A percentile compares a stretch with the other conserved stretches of the same genome.
These are phyloP conservation scores for Trichoderma hamatum DNA, from an alignment of 2,329 filamentous ascomycete genomes.

Conservation along the genomic window DNA sequence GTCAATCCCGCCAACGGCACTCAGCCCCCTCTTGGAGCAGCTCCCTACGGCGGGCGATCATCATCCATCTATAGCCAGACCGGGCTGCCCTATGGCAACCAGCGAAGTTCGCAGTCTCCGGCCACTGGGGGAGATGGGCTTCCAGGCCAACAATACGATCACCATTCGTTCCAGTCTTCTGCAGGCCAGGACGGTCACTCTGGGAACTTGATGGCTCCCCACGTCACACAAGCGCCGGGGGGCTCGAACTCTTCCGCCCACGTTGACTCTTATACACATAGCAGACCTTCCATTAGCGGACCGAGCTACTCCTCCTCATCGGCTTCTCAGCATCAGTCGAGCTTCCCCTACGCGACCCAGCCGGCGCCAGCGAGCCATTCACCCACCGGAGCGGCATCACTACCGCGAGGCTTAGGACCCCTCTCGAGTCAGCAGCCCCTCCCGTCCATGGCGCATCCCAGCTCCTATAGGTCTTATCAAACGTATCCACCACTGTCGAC, in stretches of 20 bases:
- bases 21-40: conserved; percentile 36
- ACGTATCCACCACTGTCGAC: conserved; percentile 57
- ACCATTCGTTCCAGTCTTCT: conserved; percentile 63
- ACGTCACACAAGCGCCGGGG: conserved; percentile 49
- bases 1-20: conserved; percentile 51
- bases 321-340: conserved; percentile 51
- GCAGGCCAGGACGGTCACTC: conserved; percentile 41
- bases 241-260: conserved; percentile 57
- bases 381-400: conserved; percentile 47
- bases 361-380: conserved; percentile 49
- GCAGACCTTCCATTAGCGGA: conserved; percentile 59
- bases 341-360: conserved; percentile 47
- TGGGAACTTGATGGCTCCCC: conserved; percentile 35
- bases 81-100: conserved; percentile 46
- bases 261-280: conserved; percentile 58
- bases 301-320: conserved; percentile 62
- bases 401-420: conserved; percentile 45
- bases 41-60: conserved; percentile 36
- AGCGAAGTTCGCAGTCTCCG: conserved; percentile 50
- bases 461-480: conserved; percentile 53
- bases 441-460: conserved; percentile 51
- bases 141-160: conserved; percentile 68
- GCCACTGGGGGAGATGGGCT: conserved; percentile 62
- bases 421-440: conserved; percentile 32
- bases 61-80: conserved; percentile 54